Evolutionary conservation across 176 grass and related monocot species (phyloP).

Genomic region (Eleusine indica): DNA sequence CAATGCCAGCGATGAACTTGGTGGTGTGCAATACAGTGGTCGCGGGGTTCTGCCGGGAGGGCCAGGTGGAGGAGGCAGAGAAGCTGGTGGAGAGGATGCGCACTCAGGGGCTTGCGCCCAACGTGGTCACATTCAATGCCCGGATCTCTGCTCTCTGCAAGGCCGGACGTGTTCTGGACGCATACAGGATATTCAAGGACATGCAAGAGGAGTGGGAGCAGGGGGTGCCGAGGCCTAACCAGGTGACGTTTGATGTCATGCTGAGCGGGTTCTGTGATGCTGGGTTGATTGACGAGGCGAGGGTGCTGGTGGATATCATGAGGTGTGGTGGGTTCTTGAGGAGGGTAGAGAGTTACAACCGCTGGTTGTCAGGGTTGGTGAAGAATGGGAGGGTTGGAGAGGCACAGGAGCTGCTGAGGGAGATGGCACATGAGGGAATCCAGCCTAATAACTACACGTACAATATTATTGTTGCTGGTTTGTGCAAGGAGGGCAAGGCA

Average conservation of each 20-base stretch:
- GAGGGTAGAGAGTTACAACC: conserved; percentile 76
- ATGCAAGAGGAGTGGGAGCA: conserved; percentile 78
- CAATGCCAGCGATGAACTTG: conserved; percentile 69
- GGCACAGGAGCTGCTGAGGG: conserved; percentile 60
- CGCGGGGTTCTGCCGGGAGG: conserved; percentile 80
- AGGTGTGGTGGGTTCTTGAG: conserved; percentile 72
- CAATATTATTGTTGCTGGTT: conserved; percentile 83
- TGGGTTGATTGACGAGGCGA: conserved; percentile 78
- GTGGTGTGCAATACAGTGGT: conserved; percentile 85
- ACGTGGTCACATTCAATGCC: conserved; percentile 90
- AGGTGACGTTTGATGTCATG: conserved; percentile 83
- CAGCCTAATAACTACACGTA: conserved; percentile 80
- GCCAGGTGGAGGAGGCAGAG: conserved; percentile 69
- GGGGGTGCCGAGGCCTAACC: conserved; percentile 81
- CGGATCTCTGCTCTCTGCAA: conserved; percentile 92
- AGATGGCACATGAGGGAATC: conserved; percentile 73
- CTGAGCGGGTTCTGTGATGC: conserved; percentile 79
- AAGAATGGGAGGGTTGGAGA: conserved; percentile 65
- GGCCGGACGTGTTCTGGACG: conserved; percentile 66
- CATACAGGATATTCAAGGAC: conserved; percentile 85
- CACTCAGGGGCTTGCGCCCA: conserved; percentile 56
- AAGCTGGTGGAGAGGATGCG: conserved; percentile 80
- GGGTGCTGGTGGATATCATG: conserved; percentile 74
- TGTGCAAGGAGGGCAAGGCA: conserved; percentile 83
- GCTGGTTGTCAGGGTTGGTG: conserved; percentile 83